Evolutionary conservation across 371 early-diverging fungal species (phyloP), one percentile per base, ranked within the genome.

Genomic region (Mortierella sp.): DNA sequence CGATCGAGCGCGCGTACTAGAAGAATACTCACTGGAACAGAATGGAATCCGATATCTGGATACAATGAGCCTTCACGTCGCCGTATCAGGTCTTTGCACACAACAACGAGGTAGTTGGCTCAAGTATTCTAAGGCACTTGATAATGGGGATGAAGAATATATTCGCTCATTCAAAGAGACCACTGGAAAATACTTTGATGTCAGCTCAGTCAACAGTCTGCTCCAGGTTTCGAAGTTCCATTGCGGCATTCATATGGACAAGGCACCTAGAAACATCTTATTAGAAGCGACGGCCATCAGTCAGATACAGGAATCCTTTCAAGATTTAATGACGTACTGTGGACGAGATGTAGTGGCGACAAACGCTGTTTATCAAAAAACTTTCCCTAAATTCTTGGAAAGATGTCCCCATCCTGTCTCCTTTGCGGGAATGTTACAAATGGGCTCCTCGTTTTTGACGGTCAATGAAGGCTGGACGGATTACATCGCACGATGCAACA

Each of bases 341-440:
- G 95, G 97, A 8, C 74, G 73, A n/a, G 99, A 99, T 83, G 98
- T 98, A 0, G 69, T 63, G 0, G 86, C 91, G 31, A 98, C 98
- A 0, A 92, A 93, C 47, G 69, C 81, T 29, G 89, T 98, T 5
- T 97, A 91, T 66, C 83, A 84, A 53, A 69, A 70, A 7, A 89
- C 96, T 2, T 90, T 93, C 0, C 94, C 95, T 8, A 82, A 84
- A 35, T 99, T 91, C 78, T 78, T 88, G 19, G 56, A 85, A 13
- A 95, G 95, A 56, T 97, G 97, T 72, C 97, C 98, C 10, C 95
- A 98, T 72, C 97, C 97, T 2, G 96, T 92, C 29, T 95, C 97
- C 5, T 96, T 98, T 85, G 93, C 94, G 0, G 98, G 98, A 3
- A 93, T 95, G 84, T 71, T 97, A 23, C 88, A 92, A 57, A 97